Base-by-base conservation (phyloP, 2,329 filamentous ascomycete genomes). In the Pezicula neosporulosa region DNA sequence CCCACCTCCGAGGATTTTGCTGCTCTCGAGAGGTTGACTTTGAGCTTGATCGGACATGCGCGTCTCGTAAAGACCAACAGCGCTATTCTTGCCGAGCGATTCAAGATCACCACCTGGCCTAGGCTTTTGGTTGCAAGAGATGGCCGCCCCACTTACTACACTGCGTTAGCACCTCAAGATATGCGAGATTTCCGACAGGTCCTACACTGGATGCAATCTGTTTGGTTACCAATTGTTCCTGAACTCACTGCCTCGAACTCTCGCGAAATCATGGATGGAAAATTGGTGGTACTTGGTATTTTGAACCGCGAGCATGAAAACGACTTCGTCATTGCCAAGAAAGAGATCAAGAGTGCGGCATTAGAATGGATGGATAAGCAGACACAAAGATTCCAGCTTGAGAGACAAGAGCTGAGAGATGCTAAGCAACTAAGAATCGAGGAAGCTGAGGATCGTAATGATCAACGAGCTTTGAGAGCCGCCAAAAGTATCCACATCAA, bases 331-430 rank as follows among this genome's bases (percentile, higher is more conserved):
- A 78, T 80, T 51, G 88, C 89, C 24, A 88, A 89, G 68, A 85
- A 87, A 33, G 95, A 99, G 72, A 85, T 99, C 72, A 97, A 97
- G 80, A 93, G 87, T 59, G 94, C 94, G 1, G 94, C 94, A 8
- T 81, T 92, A 54, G 94, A 97, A 69, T 99, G 94, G 92, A 96
- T 97, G 82, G 93, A 97, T 69, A 94, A 95, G 73, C 90, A 97
- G 70, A 87, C 90, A 16, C 86, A 93, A 60, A 80, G 90, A 37
- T 97, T 96, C 77, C 90, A 96, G 68, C 82, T 95, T 15, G 93
- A 97, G 71, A 81, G 93, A 51, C 90, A 97, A 73, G 94, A 96
- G 69, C 78, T 97, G 45, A 86, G 94, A 48, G 92, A 97, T 69
- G 86, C 91, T 5, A 99, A 99, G 75, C 91, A 97, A 68, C 77